phyloP scores from a whole-genome alignment of 257 asterid species.

The Solanum appendiculatum region DNA sequence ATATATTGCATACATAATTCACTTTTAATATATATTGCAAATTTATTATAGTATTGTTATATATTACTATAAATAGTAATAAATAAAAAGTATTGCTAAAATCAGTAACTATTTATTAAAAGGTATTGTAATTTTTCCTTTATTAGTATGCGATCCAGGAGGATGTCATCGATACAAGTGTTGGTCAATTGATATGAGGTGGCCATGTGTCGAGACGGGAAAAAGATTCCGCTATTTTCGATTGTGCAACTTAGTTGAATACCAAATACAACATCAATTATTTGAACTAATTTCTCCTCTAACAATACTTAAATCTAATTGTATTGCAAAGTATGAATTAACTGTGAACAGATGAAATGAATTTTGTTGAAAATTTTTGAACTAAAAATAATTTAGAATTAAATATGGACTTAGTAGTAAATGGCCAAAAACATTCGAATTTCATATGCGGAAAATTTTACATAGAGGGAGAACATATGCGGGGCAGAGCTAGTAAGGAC shows the following conservation, averaged over 20 bases:
- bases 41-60: too few species aligned
- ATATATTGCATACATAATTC: too few species aligned
- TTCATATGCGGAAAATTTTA: too few species aligned
- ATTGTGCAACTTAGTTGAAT: conserved; percentile 12
- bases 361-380: not conserved
- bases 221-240: not conserved
- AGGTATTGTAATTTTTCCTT: too few species aligned
- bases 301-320: not conserved
- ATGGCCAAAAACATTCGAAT: too few species aligned
- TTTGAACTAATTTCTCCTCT: not conserved
- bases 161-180: not conserved
- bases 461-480: too few species aligned
- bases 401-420: too few species aligned
- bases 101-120: too few species aligned
- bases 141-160: not conserved
- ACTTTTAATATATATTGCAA: too few species aligned
- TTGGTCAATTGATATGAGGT: not conserved
- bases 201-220: not conserved
- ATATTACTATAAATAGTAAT: too few species aligned
- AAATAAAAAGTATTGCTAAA: too few species aligned
- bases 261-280: not conserved
- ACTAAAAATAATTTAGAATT: not conserved
- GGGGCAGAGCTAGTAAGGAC: not conserved
- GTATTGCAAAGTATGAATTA: not conserved
- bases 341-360: not conserved